These are phyloP conservation scores for Ophiostoma himal-ulmi DNA, from an alignment of 2,329 filamentous ascomycete species.

Conservation along the genomic window DNA sequence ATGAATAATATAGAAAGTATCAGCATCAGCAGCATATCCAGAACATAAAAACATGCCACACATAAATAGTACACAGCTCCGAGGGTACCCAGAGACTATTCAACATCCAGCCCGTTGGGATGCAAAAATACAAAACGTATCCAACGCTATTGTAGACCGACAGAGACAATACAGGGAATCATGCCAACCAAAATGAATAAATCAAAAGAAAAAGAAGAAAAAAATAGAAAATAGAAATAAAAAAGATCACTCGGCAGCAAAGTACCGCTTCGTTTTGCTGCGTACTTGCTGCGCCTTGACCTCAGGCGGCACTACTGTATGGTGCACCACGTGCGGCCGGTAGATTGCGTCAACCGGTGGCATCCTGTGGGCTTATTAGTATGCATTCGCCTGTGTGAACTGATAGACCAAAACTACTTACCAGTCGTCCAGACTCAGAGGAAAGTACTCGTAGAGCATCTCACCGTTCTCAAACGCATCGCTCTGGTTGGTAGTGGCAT, in stretches of 20 bases:
- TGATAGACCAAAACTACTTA: constrained; percentile 28
- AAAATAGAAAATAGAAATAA: background rate
- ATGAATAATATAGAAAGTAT: background rate
- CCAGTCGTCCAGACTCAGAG: constrained; percentile 85
- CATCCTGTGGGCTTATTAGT: constrained; percentile 49
- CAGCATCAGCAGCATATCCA: background rate
- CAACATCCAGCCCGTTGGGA: background rate
- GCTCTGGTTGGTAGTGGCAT: constrained; percentile 32
- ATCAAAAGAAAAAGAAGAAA: background rate
- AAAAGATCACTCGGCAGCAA: constrained; percentile 54
- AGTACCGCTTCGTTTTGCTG: constrained; percentile 65
- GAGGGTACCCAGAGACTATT: background rate
- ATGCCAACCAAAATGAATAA: background rate
- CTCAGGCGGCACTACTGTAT: constrained; percentile 66
- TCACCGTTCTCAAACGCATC: constrained; percentile 68
- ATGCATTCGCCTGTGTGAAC: too few relatives aligned
- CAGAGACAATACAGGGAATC: constrained; percentile 7
- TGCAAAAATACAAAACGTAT: background rate
- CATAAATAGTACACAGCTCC: constrained; percentile 1
- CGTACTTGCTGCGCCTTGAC: constrained; percentile 62
- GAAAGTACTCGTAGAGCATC: constrained; percentile 90
- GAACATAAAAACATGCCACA: background rate
- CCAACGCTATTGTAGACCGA: constrained; percentile 3
- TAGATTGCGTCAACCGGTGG: constrained; percentile 86
- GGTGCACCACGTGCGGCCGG: constrained; percentile 87